Percentiles rank a stretch among this genome's conserved stretches.
Evolutionary conservation across 2,329 filamentous ascomycete species (phyloP).

Genomic region (Trichothecium roseum): DNA sequence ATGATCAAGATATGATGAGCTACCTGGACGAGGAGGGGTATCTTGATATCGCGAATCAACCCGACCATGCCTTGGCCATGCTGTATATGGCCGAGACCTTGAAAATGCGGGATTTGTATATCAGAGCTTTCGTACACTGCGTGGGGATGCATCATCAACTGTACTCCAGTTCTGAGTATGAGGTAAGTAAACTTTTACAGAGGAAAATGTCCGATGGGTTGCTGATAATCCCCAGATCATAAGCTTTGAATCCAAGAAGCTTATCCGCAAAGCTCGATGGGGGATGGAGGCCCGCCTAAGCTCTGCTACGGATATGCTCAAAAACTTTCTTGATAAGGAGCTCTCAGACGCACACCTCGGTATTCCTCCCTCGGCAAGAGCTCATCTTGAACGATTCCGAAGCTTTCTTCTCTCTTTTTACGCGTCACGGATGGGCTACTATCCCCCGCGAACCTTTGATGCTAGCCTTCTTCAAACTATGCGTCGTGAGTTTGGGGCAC

Average conservation of each 20-base stretch:
- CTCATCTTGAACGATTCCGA: slow-evolving; percentile 64
- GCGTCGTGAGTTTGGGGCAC: slow-evolving; percentile 57
- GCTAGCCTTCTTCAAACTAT: slow-evolving; percentile 50
- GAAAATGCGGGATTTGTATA: slow-evolving; percentile 54
- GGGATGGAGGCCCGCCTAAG: slow-evolving; percentile 57
- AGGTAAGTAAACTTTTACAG: slow-evolving; percentile 31
- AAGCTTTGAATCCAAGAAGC: slow-evolving; percentile 45
- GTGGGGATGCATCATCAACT: slow-evolving; percentile 64
- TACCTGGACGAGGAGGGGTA: slow-evolving; percentile 66
- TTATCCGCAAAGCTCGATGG: slow-evolving; percentile 50
- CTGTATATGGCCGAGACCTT: slow-evolving; percentile 59
- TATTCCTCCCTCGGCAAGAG: slow-evolving; percentile 46
- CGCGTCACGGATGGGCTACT: slow-evolving; percentile 57
- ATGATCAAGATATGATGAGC: slow-evolving; percentile 48
- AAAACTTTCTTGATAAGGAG: slow-evolving; percentile 62
- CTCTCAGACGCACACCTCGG: slow-evolving; percentile 57
- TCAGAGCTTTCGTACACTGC: slow-evolving; percentile 66
- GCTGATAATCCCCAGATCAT: slow-evolving; percentile 29
- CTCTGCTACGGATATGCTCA: slow-evolving; percentile 46
- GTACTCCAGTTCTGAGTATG: slow-evolving; percentile 45
- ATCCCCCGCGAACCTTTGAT: slow-evolving; percentile 55
- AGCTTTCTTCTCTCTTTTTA: slow-evolving; percentile 59
- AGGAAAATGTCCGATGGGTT: background rate
- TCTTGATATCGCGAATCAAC: slow-evolving; percentile 51
- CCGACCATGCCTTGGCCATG: slow-evolving; percentile 57